A percentile compares a stretch with the other conserved stretches of the same genome.
These are phyloP conservation scores for Olyra latifolia DNA, from an alignment of 176 grass and related monocot genomes.

Conservation along the genomic window DNA sequence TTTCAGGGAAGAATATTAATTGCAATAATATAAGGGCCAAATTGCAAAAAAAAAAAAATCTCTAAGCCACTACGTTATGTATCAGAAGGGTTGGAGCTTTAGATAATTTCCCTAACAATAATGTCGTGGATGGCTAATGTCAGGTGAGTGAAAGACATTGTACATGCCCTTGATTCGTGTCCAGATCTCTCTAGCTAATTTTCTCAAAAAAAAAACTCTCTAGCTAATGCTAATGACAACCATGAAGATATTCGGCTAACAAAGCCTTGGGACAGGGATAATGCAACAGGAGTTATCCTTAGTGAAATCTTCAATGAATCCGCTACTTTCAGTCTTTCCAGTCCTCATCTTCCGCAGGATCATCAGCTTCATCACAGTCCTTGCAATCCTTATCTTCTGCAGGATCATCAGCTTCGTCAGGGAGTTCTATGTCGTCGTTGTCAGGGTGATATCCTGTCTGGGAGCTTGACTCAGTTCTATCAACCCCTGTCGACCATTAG, in stretches of 20 bases:
- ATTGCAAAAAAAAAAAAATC: too few relatives aligned
- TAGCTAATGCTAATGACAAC: neutral
- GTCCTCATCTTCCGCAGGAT: slow-evolving; percentile 34
- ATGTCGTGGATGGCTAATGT: too few relatives aligned
- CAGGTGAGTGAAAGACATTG: too few relatives aligned
- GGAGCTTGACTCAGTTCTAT: slow-evolving; percentile 23
- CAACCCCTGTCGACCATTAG: slow-evolving; percentile 20
- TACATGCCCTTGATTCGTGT: too few relatives aligned
- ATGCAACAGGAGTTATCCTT: neutral
- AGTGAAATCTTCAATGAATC: neutral
- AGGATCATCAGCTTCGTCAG: slow-evolving; percentile 23
- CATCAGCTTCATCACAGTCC: slow-evolving; percentile 47
- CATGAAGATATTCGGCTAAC: neutral
- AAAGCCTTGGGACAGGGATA: neutral
- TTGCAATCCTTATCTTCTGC: slow-evolving; percentile 17
- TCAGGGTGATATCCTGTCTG: slow-evolving; percentile 15
- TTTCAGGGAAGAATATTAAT: too few relatives aligned
- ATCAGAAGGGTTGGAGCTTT: too few relatives aligned
- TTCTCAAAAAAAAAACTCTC: neutral
- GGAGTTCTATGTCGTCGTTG: slow-evolving; percentile 50
- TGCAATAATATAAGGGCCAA: too few relatives aligned
- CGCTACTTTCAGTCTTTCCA: slow-evolving; percentile 2
- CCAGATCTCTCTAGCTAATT: too few relatives aligned
- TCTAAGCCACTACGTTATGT: too few relatives aligned
- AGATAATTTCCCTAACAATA: too few relatives aligned